Base-by-base conservation (phyloP, 192 early-diverging fungal species). In the Dissophora ornata region DNA sequence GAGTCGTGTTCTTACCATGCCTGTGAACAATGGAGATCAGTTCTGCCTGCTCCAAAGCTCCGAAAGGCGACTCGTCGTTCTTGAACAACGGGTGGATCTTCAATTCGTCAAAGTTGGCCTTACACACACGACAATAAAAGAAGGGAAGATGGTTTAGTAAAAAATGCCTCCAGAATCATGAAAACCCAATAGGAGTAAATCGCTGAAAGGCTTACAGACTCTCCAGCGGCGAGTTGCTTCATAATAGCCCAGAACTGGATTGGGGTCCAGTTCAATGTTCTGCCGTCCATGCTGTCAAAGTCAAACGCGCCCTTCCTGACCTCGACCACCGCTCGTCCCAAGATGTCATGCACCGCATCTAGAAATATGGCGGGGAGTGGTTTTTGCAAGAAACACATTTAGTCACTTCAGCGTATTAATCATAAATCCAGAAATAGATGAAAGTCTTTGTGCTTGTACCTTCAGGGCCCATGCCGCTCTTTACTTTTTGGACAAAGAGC, bases 201-300 rank as follows among this genome's bases (percentile, higher is more conserved):
- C n/a, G n/a, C n/a, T n/a, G n/a, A n/a, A n/a, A n/a, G n/a, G 2
- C 83, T 55, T 82, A 84, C 88, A 41, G 80, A 80, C n/a, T 82
- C 81, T 11, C 80, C 54, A 29, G 79, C 73, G 9, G 89, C 86
- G 26, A 99, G 82, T 51, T 86, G 68, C 50, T 91, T 88, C 49
- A 96, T 82, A 15, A 98, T 71, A 32, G 89, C 85, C 95, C 95
- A 98, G 79, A 98, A 97, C 82, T 99, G 98, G 33, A 94, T 82
- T 2, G 91, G 80, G 26, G 86, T 88, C 97, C 98, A 99, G 15
- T 81, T 64, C 32, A 81, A 42, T 8, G 62, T 46, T 0, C 64
- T 79, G 8, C 75, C 71, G 19, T 73, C 69, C 33, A 73, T 64
- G 45, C 62, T 71, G 40, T 89, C 84, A 53, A 95, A 91, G 34